Percentiles rank a stretch among this genome's conserved stretches.
These are phyloP conservation scores for Xerocomus amazonicus DNA, from an alignment of 1,284 basidiomycete genomes.

Conservation along the genomic window DNA sequence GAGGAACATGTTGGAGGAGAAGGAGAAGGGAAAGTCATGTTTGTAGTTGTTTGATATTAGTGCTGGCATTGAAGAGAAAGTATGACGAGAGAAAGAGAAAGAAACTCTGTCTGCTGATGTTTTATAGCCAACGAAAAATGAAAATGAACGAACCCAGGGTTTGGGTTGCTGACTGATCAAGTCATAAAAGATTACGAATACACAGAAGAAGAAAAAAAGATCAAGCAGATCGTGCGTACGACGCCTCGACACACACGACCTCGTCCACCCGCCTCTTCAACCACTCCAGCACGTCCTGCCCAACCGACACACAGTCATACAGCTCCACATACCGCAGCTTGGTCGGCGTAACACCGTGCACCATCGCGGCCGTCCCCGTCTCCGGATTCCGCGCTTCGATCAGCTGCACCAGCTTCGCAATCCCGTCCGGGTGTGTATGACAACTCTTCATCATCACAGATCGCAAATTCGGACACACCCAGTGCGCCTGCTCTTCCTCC, in stretches of 20 bases:
- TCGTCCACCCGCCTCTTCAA: constrained; percentile 54
- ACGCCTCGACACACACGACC: constrained; percentile 56
- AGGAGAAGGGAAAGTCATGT: neutral
- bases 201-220: neutral
- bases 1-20: neutral
- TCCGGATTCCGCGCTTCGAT: constrained; percentile 66
- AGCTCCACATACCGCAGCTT: constrained; percentile 56
- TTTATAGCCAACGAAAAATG: no score
- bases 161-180: neutral
- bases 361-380: constrained; percentile 28
- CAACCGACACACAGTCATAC: constrained; percentile 58
- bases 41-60: neutral
- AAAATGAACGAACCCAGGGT: no score
- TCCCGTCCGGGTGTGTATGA: constrained; percentile 57
- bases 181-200: constrained; percentile 6
- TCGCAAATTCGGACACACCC: constrained; percentile 59
- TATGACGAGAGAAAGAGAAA: neutral
- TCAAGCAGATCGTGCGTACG: constrained; percentile 29
- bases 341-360: constrained; percentile 41
- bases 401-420: constrained; percentile 62
- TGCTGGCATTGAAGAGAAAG: no score
- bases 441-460: constrained; percentile 57
- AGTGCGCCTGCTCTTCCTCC: constrained; percentile 54
- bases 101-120: no score
- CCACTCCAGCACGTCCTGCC: constrained; percentile 64